phyloP scores from a whole-genome alignment of 1,284 basidiomycete species.

The Irpex sp. region DNA sequence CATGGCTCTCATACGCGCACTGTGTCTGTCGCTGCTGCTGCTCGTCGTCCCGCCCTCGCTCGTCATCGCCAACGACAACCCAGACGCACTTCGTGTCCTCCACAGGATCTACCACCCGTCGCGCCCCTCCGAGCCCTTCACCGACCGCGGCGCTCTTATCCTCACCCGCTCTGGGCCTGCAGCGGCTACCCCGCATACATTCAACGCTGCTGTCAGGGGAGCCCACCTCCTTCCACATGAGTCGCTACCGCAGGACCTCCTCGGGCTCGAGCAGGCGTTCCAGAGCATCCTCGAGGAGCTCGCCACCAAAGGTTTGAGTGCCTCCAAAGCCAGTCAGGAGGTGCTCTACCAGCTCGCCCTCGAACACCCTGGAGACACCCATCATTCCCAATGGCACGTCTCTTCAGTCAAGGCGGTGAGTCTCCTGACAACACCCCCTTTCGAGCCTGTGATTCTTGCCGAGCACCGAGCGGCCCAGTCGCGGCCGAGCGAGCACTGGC shows the following conservation, averaged over 20 bases:
- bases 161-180: conserved; percentile 25
- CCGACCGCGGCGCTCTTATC: conserved; percentile 29
- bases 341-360: conserved; percentile 76
- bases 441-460: neutral
- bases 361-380: conserved; percentile 44
- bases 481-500: neutral
- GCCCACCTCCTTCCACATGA: conserved; percentile 31
- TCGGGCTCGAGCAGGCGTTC: conserved; percentile 36
- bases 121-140: conserved; percentile 29
- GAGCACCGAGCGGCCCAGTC: neutral
- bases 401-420: conserved; percentile 73
- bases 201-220: neutral
- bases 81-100: conserved; percentile 25
- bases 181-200: conserved; percentile 1
- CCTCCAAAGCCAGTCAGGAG: neutral
- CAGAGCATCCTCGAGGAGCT: conserved; percentile 25
- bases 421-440: conserved; percentile 16
- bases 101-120: conserved; percentile 40
- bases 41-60: neutral
- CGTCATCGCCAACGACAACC: neutral
- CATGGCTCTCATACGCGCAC: neutral
- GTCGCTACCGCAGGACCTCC: conserved; percentile 26
- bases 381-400: conserved; percentile 52
- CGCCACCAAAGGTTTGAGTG: conserved; percentile 6
- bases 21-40: neutral